phyloP scores from a whole-genome alignment of 2,329 filamentous ascomycete genomes.

The Thermochaetoides dissita region DNA sequence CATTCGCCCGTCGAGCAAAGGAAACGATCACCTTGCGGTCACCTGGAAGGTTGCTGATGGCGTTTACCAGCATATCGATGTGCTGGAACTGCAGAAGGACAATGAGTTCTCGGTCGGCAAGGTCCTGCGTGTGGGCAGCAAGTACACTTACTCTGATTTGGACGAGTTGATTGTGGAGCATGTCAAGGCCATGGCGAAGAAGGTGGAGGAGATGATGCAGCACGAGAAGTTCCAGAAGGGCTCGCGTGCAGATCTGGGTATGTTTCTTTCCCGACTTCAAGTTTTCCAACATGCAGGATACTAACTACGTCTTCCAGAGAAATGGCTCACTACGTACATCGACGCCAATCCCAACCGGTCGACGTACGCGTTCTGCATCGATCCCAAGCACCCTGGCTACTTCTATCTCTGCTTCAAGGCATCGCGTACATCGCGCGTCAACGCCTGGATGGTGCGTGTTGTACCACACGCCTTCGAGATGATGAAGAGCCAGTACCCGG shows the following conservation, averaged over 20 bases:
- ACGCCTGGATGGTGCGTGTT: conserved; percentile 74
- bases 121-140: conserved; percentile 70
- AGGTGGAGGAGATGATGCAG: conserved; percentile 90
- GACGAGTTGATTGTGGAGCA: conserved; percentile 96
- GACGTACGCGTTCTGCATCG: conserved; percentile 90
- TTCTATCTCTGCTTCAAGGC: conserved; percentile 96
- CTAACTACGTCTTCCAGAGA: conserved; percentile 35
- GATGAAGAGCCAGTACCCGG: conserved; percentile 75
- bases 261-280: conserved; percentile 23
- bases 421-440: conserved; percentile 56
- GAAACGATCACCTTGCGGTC: conserved; percentile 84
- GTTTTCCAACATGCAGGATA: conserved; percentile 11
- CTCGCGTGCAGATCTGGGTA: conserved; percentile 72
- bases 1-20: conserved; percentile 89
- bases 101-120: conserved; percentile 90
- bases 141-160: conserved; percentile 86
- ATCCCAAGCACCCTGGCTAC: conserved; percentile 81
- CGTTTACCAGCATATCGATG: conserved; percentile 96
- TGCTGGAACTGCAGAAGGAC: conserved; percentile 90
- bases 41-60: conserved; percentile 97
- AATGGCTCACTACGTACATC: conserved; percentile 92
- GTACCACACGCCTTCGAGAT: conserved; percentile 90
- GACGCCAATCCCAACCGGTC: conserved; percentile 89
- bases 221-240: conserved; percentile 87
- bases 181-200: conserved; percentile 93